Conservation (phyloP, 208 protist genomes). For the Crithidia thermophila region DNA sequence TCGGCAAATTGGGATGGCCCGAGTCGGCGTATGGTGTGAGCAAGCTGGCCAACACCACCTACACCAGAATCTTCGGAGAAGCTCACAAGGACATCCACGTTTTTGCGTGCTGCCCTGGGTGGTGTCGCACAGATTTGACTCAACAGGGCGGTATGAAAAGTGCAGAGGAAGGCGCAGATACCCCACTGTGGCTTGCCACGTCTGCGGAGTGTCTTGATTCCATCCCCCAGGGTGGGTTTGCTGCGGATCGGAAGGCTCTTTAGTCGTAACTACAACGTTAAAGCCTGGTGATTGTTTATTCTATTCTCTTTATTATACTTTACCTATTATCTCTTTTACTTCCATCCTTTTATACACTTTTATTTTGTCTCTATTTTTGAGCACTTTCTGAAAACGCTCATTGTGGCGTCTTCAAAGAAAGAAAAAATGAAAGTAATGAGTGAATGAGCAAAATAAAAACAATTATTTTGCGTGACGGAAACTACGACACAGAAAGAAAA, state of each 20-base stretch:
- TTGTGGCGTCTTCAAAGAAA: no score
- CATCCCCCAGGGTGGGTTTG: constrained; percentile 31
- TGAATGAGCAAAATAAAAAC: no score
- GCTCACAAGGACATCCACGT: constrained; percentile 26
- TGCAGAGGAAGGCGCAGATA: constrained; percentile 38
- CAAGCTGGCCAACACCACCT: constrained; percentile 46
- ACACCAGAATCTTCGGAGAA: constrained; percentile 24
- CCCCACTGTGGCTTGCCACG: constrained; percentile 33
- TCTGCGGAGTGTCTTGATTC: constrained; percentile 13
- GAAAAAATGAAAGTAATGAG: no score
- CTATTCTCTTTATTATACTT: not conserved
- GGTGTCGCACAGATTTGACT: constrained; percentile 35
- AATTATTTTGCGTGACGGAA: no score
- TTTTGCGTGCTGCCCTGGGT: constrained; percentile 46
- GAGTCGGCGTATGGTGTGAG: constrained; percentile 40
- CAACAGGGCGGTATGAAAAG: constrained; percentile 18
- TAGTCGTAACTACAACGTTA: not conserved
- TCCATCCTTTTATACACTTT: no score
- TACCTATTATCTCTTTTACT: constrained; percentile 4
- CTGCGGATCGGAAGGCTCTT: constrained; percentile 14
- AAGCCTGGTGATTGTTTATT: not conserved
- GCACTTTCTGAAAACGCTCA: no score
- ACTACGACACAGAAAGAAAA: no score
- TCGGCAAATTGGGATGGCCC: constrained; percentile 35
- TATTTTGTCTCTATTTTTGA: no score